Evolutionary conservation across 805 yeast species (phyloP), one percentile per base, ranked within the genome.

Genomic region (Danielozyma ontarioensis): DNA sequence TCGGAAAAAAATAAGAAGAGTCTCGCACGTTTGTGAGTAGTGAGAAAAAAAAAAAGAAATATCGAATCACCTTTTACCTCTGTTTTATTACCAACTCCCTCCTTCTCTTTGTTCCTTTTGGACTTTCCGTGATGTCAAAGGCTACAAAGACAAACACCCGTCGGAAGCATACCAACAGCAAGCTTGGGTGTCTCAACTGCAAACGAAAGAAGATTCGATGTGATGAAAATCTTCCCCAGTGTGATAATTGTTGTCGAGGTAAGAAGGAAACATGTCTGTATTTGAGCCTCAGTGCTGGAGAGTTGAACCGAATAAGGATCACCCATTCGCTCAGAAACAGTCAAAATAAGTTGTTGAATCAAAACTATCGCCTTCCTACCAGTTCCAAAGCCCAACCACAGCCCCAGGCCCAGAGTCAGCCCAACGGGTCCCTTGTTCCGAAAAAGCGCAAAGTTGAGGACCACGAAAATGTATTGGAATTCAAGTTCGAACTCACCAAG

Each of bases 151-250:
- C 27, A 11, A 26, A 28, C 14, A 40, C 50, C 15, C 36, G 62
- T 25, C 40, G 57, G 32, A 44, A 40, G 33, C 62, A 56, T 39
- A 56, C 62, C 4, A 56, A 56, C 39, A 50, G 57, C 14, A 55
- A 50, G 36, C 34, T 55, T 17, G 62, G 62, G 4, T 57, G 62
- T 33, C 35, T 43, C 13, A 55, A 54, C 36, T 57, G 62, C 41
- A 57, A 57, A 34, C 38, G 51, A 27, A 57, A 55, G 45, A 55
- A 55, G 37, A 53, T 53, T 23, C 37, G 60, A 29, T 57, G 62
- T 39, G 58, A 57, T 40, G 62, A 57, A 39, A 44, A 36, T 22
- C 34, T 53, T 13, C 62, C 62, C 2, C 39, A 35, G 21, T 57
- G 62, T 46, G 42, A 39, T 11, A 55, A 53, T 35, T 57, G 62